Percentiles rank a stretch among this genome's conserved stretches.
Evolutionary conservation across 139 green algal genomes (phyloP).

Genomic region (Chlorella sp.): DNA sequence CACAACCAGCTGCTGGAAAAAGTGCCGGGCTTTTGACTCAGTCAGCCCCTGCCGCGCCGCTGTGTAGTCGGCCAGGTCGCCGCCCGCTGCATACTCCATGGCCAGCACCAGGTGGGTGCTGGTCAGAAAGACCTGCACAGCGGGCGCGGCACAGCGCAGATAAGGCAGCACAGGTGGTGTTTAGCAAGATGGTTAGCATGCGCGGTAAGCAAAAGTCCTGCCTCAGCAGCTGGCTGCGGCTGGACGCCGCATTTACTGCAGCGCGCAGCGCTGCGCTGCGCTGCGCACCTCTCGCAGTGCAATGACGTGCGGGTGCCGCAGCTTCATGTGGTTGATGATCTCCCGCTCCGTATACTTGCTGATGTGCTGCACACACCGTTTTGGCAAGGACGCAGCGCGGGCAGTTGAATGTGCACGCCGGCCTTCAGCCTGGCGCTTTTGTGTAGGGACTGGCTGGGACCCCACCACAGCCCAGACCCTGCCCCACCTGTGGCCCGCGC

Average conservation of each 20-base stretch:
- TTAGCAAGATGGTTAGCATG: too few relatives aligned
- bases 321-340: constrained; percentile 94
- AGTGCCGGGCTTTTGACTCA: constrained; percentile 96
- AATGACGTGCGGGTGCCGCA: constrained; percentile 97
- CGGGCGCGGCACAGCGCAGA: too few relatives aligned
- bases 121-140: constrained; percentile 67
- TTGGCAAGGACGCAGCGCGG: too few relatives aligned
- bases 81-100: constrained; percentile 86
- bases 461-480: too few relatives aligned
- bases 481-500: too few relatives aligned
- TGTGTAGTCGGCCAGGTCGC: constrained; percentile 82
- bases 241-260: too few relatives aligned
- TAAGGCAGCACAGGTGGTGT: too few relatives aligned
- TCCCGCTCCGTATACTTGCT: constrained; percentile 97
- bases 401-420: too few relatives aligned
- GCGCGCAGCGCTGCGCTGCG: not conserved
- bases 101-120: constrained; percentile 75
- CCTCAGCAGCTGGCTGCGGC: too few relatives aligned
- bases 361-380: constrained; percentile 82
- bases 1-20: constrained; percentile 98
- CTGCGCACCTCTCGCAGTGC: constrained; percentile 83
- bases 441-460: too few relatives aligned
- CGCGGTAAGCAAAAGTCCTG: too few relatives aligned
- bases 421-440: too few relatives aligned
- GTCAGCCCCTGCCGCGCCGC: constrained; percentile 82